Percentiles rank a stretch among this genome's conserved stretches.
phyloP scores from a whole-genome alignment of 2,329 filamentous ascomycete species.

The Tolypocladium album region DNA sequence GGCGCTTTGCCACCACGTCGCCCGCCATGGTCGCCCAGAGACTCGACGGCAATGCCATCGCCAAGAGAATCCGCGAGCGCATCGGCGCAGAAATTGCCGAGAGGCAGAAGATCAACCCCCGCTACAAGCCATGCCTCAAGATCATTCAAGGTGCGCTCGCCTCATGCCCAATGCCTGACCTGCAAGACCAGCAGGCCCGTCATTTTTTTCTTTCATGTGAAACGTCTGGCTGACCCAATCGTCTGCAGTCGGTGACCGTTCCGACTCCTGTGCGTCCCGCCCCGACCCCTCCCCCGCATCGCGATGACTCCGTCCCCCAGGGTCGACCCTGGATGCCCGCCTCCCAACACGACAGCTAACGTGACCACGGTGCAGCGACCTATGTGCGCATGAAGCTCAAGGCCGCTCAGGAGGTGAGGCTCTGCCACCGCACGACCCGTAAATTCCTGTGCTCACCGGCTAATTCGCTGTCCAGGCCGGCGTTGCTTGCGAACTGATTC shows the following conservation, averaged over 20 bases:
- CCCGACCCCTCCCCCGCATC: conserved; percentile 4
- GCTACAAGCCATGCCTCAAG: conserved; percentile 81
- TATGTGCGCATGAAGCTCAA: conserved; percentile 99
- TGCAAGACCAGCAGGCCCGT: neutral
- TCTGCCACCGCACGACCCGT: conserved; percentile 1
- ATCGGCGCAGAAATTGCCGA: conserved; percentile 71
- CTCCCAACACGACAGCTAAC: neutral
- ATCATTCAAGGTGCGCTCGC: conserved; percentile 75
- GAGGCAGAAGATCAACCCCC: conserved; percentile 71
- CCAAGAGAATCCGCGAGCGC: conserved; percentile 77
- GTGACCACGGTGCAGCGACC: conserved; percentile 50
- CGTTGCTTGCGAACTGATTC: conserved; percentile 77
- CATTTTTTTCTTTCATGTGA: neutral
- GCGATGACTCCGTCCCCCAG: conserved; percentile 6
- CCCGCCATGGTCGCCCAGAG: conserved; percentile 73
- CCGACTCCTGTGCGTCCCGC: conserved; percentile 62
- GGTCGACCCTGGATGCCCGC: neutral
- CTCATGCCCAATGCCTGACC: conserved; percentile 1
- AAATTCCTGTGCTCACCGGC: neutral
- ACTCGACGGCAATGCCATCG: conserved; percentile 94
- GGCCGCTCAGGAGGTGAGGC: conserved; percentile 76
- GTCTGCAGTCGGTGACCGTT: conserved; percentile 70
- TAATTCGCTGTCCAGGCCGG: conserved; percentile 51
- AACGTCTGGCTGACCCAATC: conserved; percentile 10
- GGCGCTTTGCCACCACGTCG: conserved; percentile 35